phyloP scores from a whole-genome alignment of 768 basidiomycete genomes.

The Suillus occidentalis region DNA sequence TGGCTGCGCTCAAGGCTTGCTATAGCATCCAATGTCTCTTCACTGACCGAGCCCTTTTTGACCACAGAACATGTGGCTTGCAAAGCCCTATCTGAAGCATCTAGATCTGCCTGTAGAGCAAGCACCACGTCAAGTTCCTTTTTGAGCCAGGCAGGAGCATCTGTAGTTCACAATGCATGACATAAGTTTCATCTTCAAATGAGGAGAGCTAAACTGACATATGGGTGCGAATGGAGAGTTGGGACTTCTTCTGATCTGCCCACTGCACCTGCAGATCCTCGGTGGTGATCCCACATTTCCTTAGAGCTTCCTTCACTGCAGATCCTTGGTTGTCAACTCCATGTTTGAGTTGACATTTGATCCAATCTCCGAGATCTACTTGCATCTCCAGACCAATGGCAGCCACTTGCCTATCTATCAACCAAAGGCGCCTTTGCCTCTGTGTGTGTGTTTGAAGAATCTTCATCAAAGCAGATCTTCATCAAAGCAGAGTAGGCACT shows the following conservation, averaged over 20 bases:
- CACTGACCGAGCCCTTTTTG: neutral
- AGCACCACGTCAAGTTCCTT: slow-evolving; percentile 34
- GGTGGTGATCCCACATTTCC: neutral
- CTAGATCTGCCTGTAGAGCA: slow-evolving; percentile 29
- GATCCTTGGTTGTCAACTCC: slow-evolving; percentile 14
- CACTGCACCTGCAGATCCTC: neutral
- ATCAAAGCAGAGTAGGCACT: slow-evolving; percentile 3
- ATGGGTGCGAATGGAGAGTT: neutral
- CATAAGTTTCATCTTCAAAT: slow-evolving; percentile 14
- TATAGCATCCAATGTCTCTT: slow-evolving; percentile 16
- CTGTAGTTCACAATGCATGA: slow-evolving; percentile 19
- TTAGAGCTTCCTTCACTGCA: neutral
- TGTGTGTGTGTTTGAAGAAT: neutral
- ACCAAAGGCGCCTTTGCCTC: slow-evolving; percentile 29
- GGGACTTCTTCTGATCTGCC: neutral
- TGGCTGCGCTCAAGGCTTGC: slow-evolving; percentile 22
- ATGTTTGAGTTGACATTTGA: slow-evolving; percentile 19
- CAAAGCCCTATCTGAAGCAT: slow-evolving; percentile 25
- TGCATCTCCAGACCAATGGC: slow-evolving; percentile 26
- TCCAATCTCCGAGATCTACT: slow-evolving; percentile 34
- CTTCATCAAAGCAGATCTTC: neutral
- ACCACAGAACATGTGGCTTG: slow-evolving; percentile 12
- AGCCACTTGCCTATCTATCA: slow-evolving; percentile 32
- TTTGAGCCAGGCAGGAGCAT: slow-evolving; percentile 30
- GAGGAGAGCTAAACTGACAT: neutral